Evolutionary conservation across 179 eudicot species (phyloP), one percentile per base, ranked within the genome.

Genomic region (Nepenthes alata): DNA sequence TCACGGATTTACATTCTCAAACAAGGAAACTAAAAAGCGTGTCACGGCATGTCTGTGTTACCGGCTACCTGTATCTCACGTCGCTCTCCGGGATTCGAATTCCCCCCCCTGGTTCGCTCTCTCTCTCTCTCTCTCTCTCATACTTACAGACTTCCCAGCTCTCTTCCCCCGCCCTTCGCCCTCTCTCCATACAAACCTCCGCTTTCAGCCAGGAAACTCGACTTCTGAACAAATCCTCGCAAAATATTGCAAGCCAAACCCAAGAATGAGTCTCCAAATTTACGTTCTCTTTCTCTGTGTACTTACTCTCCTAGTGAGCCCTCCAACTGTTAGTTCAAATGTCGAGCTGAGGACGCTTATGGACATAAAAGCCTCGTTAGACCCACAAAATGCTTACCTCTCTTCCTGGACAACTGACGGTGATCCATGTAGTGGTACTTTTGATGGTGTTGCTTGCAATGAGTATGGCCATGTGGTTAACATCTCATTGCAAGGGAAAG

Each of bases 401-500:
- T 64, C 83, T 4, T 87, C 97, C 6, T 89, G 97, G 97, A 60
- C 75, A 37, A 15, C 61, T 34, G 64, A 77, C 60, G 81, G 74
- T 4, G 66, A 75, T 68, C 87, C 87, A 7, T 85, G 95, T 63
- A 71, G 72, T 37, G 80, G 76, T 16, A 41, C 78, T 2, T 89
- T 87, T 68, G 87, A 81, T 37, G 97, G 97, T 59, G 66, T 89
- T 48, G 89, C 87, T 47, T 89, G 89, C 54, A 67, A 87, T 60
- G 83, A 74, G 53, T 14, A 8, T 14, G 88, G 89, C n/a, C 76
- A 66, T 13, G 95, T 89, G 11, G 91, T 79, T 37, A 87, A 89
- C 66, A 85, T 89, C 49, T 87, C 97, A 4, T 73, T 89, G 61
- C 97, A 89, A 53, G 97, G 97, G 1, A 83, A 78, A 75, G 91